These are phyloP conservation scores for Didymella pinodella DNA, from an alignment of 2,329 filamentous ascomycete species.

Conservation along the genomic window DNA sequence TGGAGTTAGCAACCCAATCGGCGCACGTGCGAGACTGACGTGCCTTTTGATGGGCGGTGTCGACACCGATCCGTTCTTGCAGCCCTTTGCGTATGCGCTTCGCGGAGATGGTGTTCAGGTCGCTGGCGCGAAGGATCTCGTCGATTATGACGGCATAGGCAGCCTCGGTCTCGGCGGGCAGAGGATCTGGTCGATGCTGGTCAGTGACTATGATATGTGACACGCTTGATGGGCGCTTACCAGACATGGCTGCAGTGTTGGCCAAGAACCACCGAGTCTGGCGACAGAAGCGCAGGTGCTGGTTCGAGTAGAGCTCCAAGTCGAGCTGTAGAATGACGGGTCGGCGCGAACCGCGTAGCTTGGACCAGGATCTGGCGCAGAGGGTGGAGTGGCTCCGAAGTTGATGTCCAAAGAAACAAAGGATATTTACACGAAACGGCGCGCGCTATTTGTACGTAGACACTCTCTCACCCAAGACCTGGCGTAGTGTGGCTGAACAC, in stretches of 20 bases:
- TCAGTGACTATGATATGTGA: constrained; percentile 10
- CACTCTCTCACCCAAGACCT: constrained; percentile 22
- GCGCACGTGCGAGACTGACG: constrained; percentile 4
- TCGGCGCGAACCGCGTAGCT: constrained; percentile 21
- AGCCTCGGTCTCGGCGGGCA: constrained; percentile 59
- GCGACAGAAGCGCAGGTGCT: constrained; percentile 3
- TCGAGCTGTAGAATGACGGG: constrained; percentile 18
- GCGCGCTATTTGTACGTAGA: constrained; percentile 10
- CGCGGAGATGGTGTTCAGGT: constrained; percentile 70
- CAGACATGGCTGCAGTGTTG: constrained; percentile 39
- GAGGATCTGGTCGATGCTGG: constrained; percentile 36
- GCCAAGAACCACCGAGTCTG: constrained; percentile 4
- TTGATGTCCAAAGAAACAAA: constrained; percentile 2
- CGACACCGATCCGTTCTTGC: constrained; percentile 66
- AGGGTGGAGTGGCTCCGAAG: not conserved
- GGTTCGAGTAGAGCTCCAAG: constrained; percentile 12
- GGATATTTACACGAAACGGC: constrained; percentile 16
- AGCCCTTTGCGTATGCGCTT: constrained; percentile 71
- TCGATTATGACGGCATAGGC: constrained; percentile 68
- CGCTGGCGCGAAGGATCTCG: constrained; percentile 65
- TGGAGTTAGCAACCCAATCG: constrained; percentile 22
- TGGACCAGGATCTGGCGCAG: constrained; percentile 10
- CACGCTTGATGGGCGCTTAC: constrained; percentile 28
- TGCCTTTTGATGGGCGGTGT: constrained; percentile 70
- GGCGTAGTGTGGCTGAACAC: constrained; percentile 23